phyloP scores from a whole-genome alignment of 2,329 filamentous ascomycete species.

The Ophiognomonia clavigignenti-juglandacearum region DNA sequence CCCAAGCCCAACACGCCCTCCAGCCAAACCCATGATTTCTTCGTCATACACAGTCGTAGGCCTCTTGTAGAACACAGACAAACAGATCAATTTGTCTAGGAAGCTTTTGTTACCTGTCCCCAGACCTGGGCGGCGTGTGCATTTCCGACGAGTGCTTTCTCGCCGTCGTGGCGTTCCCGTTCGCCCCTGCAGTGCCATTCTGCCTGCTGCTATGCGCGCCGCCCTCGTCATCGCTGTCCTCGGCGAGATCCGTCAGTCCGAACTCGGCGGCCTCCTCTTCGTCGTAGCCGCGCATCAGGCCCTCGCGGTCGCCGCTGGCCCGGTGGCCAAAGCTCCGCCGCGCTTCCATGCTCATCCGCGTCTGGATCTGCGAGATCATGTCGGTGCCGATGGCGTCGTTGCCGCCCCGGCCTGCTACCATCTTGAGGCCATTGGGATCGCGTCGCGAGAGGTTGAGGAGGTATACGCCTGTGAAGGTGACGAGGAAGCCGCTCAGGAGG shows the following conservation, averaged over 20 bases:
- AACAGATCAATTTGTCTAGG: constrained; percentile 3
- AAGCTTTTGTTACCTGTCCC: constrained; percentile 29
- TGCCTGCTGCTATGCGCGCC: constrained; percentile 33
- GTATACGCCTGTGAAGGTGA: constrained; percentile 94
- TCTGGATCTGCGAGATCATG: constrained; percentile 82
- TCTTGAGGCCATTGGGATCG: constrained; percentile 74
- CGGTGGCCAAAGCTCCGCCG: constrained; percentile 65
- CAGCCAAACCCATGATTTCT: constrained; percentile 2
- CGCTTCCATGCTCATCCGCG: constrained; percentile 88
- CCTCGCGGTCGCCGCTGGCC: constrained; percentile 63
- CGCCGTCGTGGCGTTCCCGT: constrained; percentile 33
- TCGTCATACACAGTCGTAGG: constrained; percentile 8
- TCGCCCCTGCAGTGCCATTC: constrained; percentile 33
- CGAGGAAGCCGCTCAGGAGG: constrained; percentile 84
- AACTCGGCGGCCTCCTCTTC: constrained; percentile 72
- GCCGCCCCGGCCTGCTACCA: constrained; percentile 56
- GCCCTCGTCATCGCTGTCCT: constrained; percentile 66
- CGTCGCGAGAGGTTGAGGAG: constrained; percentile 90
- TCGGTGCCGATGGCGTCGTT: constrained; percentile 86
- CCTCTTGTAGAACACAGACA: constrained; percentile 9
- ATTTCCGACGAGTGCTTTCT: constrained; percentile 41
- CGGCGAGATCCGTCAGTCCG: constrained; percentile 72
- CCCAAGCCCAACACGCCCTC: background rate
- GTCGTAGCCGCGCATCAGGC: constrained; percentile 85
- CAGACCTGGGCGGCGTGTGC: constrained; percentile 41